Evolutionary conservation across 208 protist species (phyloP).

Genomic region (Naegleria lovaniensis): DNA sequence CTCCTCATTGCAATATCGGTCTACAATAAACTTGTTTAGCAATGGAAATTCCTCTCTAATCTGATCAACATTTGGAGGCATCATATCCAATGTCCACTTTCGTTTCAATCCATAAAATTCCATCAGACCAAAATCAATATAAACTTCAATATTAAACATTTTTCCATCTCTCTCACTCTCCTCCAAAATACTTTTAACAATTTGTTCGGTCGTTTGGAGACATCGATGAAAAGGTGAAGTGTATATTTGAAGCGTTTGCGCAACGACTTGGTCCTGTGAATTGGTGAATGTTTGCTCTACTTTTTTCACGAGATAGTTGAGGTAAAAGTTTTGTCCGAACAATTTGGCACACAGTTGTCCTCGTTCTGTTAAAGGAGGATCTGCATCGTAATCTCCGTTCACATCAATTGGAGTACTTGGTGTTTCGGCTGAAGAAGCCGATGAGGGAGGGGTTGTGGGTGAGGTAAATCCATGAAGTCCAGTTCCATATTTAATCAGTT

Average conservation of each 20-base stretch:
- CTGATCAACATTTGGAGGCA: background rate
- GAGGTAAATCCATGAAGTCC: background rate
- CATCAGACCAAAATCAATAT: background rate
- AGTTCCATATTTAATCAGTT: background rate
- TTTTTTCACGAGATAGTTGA: background rate
- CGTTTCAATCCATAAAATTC: background rate
- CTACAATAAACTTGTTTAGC: background rate
- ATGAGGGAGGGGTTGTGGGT: background rate
- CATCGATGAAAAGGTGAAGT: background rate
- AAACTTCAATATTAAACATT: background rate
- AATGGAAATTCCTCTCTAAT: background rate
- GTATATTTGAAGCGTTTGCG: background rate
- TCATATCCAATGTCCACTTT: background rate
- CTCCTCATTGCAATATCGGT: background rate
- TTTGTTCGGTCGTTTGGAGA: background rate
- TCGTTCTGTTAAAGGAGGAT: background rate
- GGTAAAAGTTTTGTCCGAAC: background rate
- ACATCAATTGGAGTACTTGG: background rate
- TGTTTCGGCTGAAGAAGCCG: background rate
- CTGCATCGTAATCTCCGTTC: background rate
- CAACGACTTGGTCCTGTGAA: background rate
- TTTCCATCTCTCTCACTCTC: background rate
- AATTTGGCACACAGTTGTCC: background rate
- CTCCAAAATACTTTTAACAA: background rate
- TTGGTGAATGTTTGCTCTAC: background rate